Evolutionary conservation across 257 asterid species (phyloP).

Genomic region (Voacanga thouarsii): DNA sequence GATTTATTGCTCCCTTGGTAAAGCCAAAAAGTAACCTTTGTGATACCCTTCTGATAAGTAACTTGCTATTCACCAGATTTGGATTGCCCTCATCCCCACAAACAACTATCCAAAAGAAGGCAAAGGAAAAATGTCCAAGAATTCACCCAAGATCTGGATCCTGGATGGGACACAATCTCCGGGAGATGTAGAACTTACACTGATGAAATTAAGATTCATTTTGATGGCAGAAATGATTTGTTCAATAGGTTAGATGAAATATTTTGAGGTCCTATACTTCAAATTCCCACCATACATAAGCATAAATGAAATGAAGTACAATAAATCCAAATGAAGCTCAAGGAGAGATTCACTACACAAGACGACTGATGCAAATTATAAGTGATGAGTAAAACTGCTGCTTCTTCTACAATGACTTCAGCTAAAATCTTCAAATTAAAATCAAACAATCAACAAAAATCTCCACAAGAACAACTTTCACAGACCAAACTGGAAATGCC

Average conservation of each 20-base stretch:
- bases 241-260: not conserved
- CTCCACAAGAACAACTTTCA: slow-evolving; percentile 8
- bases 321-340: not conserved
- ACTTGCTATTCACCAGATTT: too few species aligned
- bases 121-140: not conserved
- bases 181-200: not conserved
- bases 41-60: too few species aligned
- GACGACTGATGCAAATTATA: not conserved
- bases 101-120: not conserved
- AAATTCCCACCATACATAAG: not conserved
- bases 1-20: not conserved
- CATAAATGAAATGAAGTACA: not conserved
- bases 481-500: not conserved
- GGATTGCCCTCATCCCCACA: not conserved
- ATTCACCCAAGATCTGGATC: too few species aligned
- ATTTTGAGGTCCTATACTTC: not conserved
- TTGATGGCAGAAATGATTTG: not conserved
- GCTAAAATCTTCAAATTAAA: not conserved
- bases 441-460: not conserved
- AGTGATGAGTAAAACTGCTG: not conserved
- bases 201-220: not conserved
- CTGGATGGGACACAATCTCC: not conserved
- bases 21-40: too few species aligned
- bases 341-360: not conserved
- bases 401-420: not conserved